Conservation (phyloP, 352 stramenopile genomes). For the Phytopythium cucurbitacearum region DNA sequence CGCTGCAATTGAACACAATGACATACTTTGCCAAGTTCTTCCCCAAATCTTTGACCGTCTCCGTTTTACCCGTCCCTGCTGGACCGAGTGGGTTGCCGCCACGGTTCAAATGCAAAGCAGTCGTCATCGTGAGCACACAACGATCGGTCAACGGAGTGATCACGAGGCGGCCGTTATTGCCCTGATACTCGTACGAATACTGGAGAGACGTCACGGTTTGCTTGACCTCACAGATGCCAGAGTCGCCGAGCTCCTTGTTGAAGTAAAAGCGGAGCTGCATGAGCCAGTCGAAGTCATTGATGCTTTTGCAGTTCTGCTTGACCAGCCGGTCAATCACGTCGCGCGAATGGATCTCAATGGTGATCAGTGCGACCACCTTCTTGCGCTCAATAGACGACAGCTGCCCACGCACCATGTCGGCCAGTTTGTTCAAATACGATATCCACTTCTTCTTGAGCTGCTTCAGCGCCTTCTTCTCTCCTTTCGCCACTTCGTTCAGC, state of each 20-base stretch:
- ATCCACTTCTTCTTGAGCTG: conserved; percentile 94
- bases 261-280: conserved; percentile 88
- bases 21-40: conserved; percentile 94
- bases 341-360: conserved; percentile 95
- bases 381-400: conserved; percentile 89
- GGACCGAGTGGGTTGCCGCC: conserved; percentile 90
- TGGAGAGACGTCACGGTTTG: conserved; percentile 83
- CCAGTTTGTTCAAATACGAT: conserved; percentile 92
- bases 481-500: conserved; percentile 86
- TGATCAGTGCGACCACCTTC: conserved; percentile 97
- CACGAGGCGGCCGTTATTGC: conserved; percentile 87
- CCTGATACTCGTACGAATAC: conserved; percentile 86
- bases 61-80: conserved; percentile 92
- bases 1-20: conserved; percentile 94
- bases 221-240: conserved; percentile 83
- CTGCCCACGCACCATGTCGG: conserved; percentile 90
- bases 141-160: conserved; percentile 92
- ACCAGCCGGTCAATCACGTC: conserved; percentile 94
- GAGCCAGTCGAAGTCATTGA: conserved; percentile 91
- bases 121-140: conserved; percentile 93
- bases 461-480: conserved; percentile 90
- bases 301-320: conserved; percentile 90
- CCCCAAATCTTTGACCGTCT: conserved; percentile 93
- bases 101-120: conserved; percentile 88
- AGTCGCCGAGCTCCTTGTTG: conserved; percentile 79